A percentile compares a stretch with the other conserved stretches of the same genome.
Evolutionary conservation across 139 green algal species (phyloP).

Genomic region (Asterochloris sp.): DNA sequence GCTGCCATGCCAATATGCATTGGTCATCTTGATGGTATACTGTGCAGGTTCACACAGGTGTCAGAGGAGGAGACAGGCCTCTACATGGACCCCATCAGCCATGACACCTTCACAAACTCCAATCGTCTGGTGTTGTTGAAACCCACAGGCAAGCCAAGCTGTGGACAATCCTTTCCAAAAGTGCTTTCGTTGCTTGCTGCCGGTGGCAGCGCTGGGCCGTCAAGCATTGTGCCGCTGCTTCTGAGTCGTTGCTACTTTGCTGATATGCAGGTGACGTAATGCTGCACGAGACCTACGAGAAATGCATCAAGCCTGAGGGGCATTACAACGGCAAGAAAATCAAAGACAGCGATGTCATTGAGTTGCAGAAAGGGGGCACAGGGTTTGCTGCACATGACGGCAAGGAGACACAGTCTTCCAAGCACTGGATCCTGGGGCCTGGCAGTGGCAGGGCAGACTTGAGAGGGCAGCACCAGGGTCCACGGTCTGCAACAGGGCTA

Average conservation of each 20-base stretch:
- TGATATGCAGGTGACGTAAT: conserved; percentile 66
- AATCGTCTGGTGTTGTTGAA: conserved; percentile 76
- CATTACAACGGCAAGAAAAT: conserved; percentile 52
- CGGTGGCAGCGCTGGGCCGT: too few relatives aligned
- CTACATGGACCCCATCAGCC: conserved; percentile 86
- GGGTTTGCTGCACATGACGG: conserved; percentile 73
- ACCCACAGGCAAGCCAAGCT: conserved; percentile 48
- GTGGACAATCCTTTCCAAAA: too few relatives aligned
- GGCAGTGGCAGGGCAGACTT: conserved; percentile 70
- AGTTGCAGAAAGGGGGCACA: conserved; percentile 46
- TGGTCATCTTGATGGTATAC: conserved; percentile 69
- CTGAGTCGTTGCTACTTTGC: neutral
- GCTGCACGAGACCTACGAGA: conserved; percentile 72
- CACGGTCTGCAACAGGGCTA: conserved; percentile 60
- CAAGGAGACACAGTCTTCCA: conserved; percentile 50
- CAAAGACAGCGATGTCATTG: conserved; percentile 64
- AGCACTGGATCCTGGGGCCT: conserved; percentile 58
- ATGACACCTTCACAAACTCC: conserved; percentile 82
- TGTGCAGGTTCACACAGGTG: conserved; percentile 65
- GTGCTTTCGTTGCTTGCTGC: too few relatives aligned
- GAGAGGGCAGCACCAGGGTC: conserved; percentile 65
- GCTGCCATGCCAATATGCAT: too few relatives aligned
- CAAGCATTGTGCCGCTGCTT: too few relatives aligned
- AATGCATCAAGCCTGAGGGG: conserved; percentile 75
- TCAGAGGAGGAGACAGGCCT: conserved; percentile 39